Percentiles rank a stretch among this genome's conserved stretches.
Evolutionary conservation across 2,329 filamentous ascomycete species (phyloP).

Genomic region (Aspergillus fumigatus): DNA sequence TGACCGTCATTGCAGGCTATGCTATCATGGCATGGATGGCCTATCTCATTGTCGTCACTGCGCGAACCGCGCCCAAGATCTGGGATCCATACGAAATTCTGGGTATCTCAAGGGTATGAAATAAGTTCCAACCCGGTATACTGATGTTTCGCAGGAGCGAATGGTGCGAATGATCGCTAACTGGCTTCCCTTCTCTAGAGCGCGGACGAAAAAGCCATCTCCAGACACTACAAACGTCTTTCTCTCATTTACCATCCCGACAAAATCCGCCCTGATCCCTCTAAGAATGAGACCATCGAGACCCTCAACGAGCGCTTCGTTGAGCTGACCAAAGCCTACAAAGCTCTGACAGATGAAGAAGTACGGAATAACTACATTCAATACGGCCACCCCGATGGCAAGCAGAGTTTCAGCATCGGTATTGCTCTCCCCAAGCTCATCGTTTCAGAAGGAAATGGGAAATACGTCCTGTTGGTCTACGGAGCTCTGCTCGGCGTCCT

Average conservation of each 20-base stretch:
- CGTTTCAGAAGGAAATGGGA: slow-evolving; percentile 87
- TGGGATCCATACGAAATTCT: slow-evolving; percentile 98
- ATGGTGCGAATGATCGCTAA: neutral
- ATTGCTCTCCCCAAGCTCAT: slow-evolving; percentile 94
- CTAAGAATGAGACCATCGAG: slow-evolving; percentile 86
- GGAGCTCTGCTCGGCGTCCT: slow-evolving; percentile 82
- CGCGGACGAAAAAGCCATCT: slow-evolving; percentile 83
- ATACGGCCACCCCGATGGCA: slow-evolving; percentile 94
- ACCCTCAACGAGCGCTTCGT: slow-evolving; percentile 83
- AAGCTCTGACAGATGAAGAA: slow-evolving; percentile 94
- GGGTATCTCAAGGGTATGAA: slow-evolving; percentile 68
- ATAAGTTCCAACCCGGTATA: slow-evolving; percentile 15
- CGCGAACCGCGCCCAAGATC: slow-evolving; percentile 66
- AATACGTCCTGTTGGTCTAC: slow-evolving; percentile 90
- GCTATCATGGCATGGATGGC: slow-evolving; percentile 81
- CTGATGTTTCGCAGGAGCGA: neutral
- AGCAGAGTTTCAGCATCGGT: slow-evolving; percentile 96
- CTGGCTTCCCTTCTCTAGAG: slow-evolving; percentile 48
- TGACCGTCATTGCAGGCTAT: slow-evolving; percentile 75
- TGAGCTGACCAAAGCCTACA: slow-evolving; percentile 95
- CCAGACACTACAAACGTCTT: slow-evolving; percentile 80
- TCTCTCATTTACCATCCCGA: slow-evolving; percentile 88
- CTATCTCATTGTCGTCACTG: slow-evolving; percentile 80
- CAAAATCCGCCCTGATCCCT: slow-evolving; percentile 76
- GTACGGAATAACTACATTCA: slow-evolving; percentile 95